These are phyloP conservation scores for Trichoderma lentiforme DNA, from an alignment of 2,329 filamentous ascomycete species.

Conservation along the genomic window DNA sequence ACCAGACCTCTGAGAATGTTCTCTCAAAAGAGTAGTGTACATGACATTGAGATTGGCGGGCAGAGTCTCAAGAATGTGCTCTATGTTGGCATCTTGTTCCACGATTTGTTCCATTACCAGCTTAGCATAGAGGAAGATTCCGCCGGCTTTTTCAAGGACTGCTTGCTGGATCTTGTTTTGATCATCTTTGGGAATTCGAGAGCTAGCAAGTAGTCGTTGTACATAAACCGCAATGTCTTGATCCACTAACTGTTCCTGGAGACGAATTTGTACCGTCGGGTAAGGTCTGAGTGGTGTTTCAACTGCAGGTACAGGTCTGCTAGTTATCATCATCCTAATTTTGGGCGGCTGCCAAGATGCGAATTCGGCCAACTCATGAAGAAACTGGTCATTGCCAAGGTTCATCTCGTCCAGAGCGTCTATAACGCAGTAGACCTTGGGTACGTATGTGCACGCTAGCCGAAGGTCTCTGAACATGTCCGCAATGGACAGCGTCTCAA, in stretches of 20 bases:
- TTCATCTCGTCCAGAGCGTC: slow-evolving; percentile 49
- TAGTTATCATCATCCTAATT: slow-evolving; percentile 43
- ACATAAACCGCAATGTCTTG: slow-evolving; percentile 40
- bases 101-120: slow-evolving; percentile 40
- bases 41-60: slow-evolving; percentile 38
- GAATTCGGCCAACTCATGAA: slow-evolving; percentile 32
- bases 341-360: slow-evolving; percentile 28
- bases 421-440: slow-evolving; percentile 36
- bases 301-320: slow-evolving; percentile 33
- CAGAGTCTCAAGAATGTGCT: slow-evolving; percentile 30
- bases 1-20: slow-evolving; percentile 35
- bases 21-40: slow-evolving; percentile 37
- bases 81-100: slow-evolving; percentile 24
- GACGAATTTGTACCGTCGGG: slow-evolving; percentile 30
- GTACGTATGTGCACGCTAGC: slow-evolving; percentile 23
- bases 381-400: slow-evolving; percentile 30
- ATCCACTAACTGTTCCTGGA: slow-evolving; percentile 37
- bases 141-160: slow-evolving; percentile 37
- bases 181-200: slow-evolving; percentile 20
- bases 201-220: slow-evolving; percentile 18
- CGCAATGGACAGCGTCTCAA: slow-evolving; percentile 17
- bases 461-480: slow-evolving; percentile 32
- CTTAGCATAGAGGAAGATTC: slow-evolving; percentile 44
- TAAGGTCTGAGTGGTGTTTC: slow-evolving; percentile 29
- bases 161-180: slow-evolving; percentile 24